Conservation (phyloP, 352 stramenopile species). For the Globisporangium cylindrosporum region DNA sequence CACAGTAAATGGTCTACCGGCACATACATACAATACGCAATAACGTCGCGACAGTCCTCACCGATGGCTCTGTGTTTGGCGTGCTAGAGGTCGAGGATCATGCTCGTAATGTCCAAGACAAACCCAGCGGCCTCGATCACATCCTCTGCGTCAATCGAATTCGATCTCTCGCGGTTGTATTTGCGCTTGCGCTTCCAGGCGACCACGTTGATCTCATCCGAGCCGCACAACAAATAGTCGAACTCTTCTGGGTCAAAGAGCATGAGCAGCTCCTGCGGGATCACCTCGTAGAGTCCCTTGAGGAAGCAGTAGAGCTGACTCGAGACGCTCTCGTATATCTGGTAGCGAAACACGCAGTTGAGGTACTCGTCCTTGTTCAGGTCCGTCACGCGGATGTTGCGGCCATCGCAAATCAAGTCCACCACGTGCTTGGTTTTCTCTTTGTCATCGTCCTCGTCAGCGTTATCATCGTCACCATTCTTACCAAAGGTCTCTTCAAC, state of each 20-base stretch:
- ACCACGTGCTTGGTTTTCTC: neutral
- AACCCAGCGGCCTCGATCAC: no score
- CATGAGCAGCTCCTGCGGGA: conserved; percentile 89
- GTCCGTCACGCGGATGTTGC: neutral
- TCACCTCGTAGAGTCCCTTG: conserved; percentile 93
- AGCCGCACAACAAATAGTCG: conserved; percentile 81
- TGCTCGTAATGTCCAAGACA: no score
- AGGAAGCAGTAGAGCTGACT: conserved; percentile 78
- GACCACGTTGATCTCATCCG: conserved; percentile 41
- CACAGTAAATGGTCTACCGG: no score
- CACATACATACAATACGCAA: no score
- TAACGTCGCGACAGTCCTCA: no score
- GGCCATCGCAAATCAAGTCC: neutral
- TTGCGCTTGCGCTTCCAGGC: neutral
- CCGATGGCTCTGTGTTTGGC: no score
- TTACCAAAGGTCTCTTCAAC: neutral
- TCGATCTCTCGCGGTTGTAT: no score
- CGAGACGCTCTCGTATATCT: conserved; percentile 85
- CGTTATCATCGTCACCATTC: no score
- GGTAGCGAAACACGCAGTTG: neutral
- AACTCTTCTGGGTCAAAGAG: conserved; percentile 94
- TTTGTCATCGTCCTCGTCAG: neutral
- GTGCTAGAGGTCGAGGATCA: no score
- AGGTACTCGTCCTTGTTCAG: neutral
- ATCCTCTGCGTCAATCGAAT: no score